A percentile compares a stretch with the other conserved stretches of the same genome.
These are phyloP conservation scores for Colletotrichum trifolii DNA, from an alignment of 2,329 filamentous ascomycete species.

Conservation along the genomic window DNA sequence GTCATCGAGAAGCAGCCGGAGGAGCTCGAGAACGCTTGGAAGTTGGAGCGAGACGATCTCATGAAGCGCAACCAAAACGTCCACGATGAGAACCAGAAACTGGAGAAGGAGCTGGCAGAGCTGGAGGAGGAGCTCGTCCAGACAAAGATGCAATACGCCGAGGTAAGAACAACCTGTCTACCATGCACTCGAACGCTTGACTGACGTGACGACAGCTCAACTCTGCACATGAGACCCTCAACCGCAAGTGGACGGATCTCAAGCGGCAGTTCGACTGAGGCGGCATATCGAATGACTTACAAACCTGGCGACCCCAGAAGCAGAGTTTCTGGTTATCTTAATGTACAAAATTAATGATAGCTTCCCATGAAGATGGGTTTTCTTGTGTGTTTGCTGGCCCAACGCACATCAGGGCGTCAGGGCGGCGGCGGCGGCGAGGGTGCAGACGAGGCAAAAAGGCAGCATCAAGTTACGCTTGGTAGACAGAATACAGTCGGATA, in stretches of 20 bases:
- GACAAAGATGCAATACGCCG: slow-evolving; percentile 94
- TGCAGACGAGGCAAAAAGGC: slow-evolving; percentile 4
- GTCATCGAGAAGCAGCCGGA: slow-evolving; percentile 91
- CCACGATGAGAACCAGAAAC: slow-evolving; percentile 87
- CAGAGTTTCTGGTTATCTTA: slow-evolving; percentile 35
- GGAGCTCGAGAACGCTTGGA: slow-evolving; percentile 85
- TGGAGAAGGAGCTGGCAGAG: slow-evolving; percentile 91
- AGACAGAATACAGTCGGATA: slow-evolving; percentile 22
- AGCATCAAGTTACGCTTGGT: slow-evolving; percentile 25
- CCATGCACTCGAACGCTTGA: slow-evolving; percentile 6
- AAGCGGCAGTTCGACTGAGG: slow-evolving; percentile 65
- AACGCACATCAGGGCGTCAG: slow-evolving; percentile 34
- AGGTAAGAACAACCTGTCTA: slow-evolving; percentile 72
- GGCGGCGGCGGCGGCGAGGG: slow-evolving; percentile 7
- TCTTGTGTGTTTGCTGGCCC: slow-evolving; percentile 34
- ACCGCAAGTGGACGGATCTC: slow-evolving; percentile 82
- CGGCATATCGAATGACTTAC: slow-evolving; percentile 5
- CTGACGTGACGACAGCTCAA: slow-evolving; percentile 67
- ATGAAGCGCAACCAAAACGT: slow-evolving; percentile 94
- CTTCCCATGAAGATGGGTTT: slow-evolving; percentile 33
- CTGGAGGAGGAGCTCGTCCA: slow-evolving; percentile 93
- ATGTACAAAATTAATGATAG: slow-evolving; percentile 37
- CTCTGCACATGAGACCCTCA: slow-evolving; percentile 76
- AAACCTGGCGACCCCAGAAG: slow-evolving; percentile 29
- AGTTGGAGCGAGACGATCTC: slow-evolving; percentile 87